Evolutionary conservation across 306 rosid species (phyloP).

Genomic region (Clitoria ternatea): DNA sequence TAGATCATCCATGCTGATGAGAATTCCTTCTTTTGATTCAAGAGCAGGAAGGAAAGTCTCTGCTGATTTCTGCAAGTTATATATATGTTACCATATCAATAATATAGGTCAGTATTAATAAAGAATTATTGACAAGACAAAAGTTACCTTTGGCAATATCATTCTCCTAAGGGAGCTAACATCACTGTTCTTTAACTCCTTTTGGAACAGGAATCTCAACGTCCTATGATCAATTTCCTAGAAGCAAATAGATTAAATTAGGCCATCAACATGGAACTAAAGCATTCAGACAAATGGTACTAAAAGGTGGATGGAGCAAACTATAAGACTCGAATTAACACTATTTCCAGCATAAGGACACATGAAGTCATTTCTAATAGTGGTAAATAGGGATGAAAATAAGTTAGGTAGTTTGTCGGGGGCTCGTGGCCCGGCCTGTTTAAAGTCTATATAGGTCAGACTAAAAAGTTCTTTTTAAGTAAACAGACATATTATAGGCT

Average conservation of each 20-base stretch:
- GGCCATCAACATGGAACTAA: neutral
- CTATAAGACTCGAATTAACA: no score
- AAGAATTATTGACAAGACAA: neutral
- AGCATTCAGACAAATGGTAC: neutral
- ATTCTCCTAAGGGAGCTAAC: slow-evolving; percentile 89
- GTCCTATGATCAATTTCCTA: slow-evolving; percentile 60
- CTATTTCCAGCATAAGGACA: slow-evolving; percentile 6
- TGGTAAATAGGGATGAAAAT: no score
- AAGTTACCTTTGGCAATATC: slow-evolving; percentile 96
- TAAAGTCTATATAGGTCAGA: no score
- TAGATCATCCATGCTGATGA: slow-evolving; percentile 73
- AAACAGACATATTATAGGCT: no score
- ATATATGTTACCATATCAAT: neutral
- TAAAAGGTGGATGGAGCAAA: neutral
- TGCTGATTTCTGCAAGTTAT: slow-evolving; percentile 69
- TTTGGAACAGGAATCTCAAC: slow-evolving; percentile 78
- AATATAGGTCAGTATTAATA: neutral
- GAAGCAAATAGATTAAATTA: neutral
- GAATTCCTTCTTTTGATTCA: slow-evolving; percentile 84
- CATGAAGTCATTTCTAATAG: slow-evolving; percentile 9
- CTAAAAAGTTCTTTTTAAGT: no score
- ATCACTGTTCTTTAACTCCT: slow-evolving; percentile 91
- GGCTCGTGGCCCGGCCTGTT: no score
- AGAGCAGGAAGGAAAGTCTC: slow-evolving; percentile 80
- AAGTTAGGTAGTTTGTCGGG: no score